Conservation (phyloP, 192 early-diverging fungal genomes). For the Umbelopsis isabellina region DNA sequence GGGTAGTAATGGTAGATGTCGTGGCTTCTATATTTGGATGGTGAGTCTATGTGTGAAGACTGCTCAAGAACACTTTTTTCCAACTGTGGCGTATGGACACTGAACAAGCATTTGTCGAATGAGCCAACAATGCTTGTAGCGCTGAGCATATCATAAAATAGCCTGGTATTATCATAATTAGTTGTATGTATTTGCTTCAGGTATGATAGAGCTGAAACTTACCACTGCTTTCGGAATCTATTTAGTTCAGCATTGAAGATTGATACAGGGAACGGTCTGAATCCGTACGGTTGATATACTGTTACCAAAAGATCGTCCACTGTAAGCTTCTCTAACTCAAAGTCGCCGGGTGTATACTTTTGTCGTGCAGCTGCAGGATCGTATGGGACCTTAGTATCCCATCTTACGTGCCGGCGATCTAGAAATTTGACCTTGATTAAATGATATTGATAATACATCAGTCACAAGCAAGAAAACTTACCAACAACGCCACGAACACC, state of each 20-base stretch:
- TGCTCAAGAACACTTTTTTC: slow-evolving; percentile 50
- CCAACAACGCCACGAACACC: slow-evolving; percentile 86
- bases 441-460: neutral
- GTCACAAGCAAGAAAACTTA: slow-evolving; percentile 25
- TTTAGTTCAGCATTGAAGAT: slow-evolving; percentile 87
- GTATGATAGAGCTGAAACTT: neutral
- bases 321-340: slow-evolving; percentile 81
- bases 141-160: slow-evolving; percentile 87
- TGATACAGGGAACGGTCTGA: slow-evolving; percentile 85
- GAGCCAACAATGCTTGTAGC: slow-evolving; percentile 89
- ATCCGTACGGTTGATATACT: slow-evolving; percentile 79
- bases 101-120: slow-evolving; percentile 95
- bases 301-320: slow-evolving; percentile 89
- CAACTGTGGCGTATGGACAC: slow-evolving; percentile 84
- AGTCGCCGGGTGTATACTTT: slow-evolving; percentile 72
- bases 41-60: slow-evolving; percentile 33
- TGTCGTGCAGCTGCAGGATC: slow-evolving; percentile 63
- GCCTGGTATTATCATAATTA: slow-evolving; percentile 23
- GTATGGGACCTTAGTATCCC: slow-evolving; percentile 66
- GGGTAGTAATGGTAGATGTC: slow-evolving; percentile 44
- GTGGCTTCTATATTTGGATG: slow-evolving; percentile 33
- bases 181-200: neutral
- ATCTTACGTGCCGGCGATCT: slow-evolving; percentile 82
- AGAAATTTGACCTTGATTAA: neutral
- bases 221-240: slow-evolving; percentile 87